These are phyloP conservation scores for Uromyces viciae-fabae DNA, from an alignment of 1,284 basidiomycete species.

Conservation along the genomic window DNA sequence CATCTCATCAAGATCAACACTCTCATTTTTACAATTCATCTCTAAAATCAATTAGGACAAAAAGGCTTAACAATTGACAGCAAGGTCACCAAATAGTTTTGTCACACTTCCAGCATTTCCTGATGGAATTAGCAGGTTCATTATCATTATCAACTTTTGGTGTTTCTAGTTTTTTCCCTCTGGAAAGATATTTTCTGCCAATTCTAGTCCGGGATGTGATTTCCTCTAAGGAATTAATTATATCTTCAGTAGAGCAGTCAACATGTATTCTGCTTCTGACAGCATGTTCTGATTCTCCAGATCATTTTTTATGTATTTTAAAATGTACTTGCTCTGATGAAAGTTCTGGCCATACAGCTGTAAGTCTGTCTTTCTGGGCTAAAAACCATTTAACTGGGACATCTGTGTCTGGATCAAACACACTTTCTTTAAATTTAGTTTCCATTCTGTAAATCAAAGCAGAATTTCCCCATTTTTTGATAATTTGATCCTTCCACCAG, in stretches of 20 bases:
- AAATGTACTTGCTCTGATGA: neutral
- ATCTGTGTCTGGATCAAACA: neutral
- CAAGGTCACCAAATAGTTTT: too few species aligned
- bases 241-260: neutral
- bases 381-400: neutral
- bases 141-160: too few species aligned
- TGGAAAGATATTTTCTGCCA: neutral
- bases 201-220: neutral
- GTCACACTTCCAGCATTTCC: too few species aligned
- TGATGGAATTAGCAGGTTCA: too few species aligned
- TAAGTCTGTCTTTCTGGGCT: neutral
- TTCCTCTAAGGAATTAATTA: neutral
- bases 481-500: neutral
- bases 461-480: neutral
- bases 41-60: too few species aligned
- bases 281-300: slow-evolving; percentile 1
- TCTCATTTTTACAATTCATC: too few species aligned
- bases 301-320: neutral
- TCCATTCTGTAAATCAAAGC: neutral
- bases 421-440: neutral
- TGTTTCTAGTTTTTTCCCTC: too few species aligned
- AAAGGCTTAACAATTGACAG: too few species aligned
- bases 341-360: neutral
- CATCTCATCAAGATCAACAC: too few species aligned
- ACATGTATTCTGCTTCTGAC: neutral